These are phyloP conservation scores for Hypholoma sublateritium DNA, from an alignment of 768 basidiomycete genomes.

Conservation along the genomic window DNA sequence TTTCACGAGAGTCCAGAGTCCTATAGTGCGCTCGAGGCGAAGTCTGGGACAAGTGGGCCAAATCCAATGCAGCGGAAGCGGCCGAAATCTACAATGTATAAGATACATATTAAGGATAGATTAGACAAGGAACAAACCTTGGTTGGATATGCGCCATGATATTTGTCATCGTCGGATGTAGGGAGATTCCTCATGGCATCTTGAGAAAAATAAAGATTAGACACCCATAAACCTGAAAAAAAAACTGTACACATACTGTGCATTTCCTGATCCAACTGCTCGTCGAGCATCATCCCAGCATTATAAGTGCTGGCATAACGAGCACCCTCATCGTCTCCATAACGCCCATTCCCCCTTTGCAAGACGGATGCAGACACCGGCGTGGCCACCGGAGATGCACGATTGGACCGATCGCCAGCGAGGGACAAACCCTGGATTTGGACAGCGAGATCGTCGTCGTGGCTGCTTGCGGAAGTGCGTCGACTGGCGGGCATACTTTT, in stretches of 20 bases:
- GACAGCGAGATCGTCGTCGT: conserved; percentile 78
- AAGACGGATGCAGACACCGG: conserved; percentile 55
- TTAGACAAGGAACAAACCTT: conserved; percentile 45
- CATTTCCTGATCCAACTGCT: conserved; percentile 93
- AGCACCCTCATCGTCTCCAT: conserved; percentile 57
- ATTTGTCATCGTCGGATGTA: conserved; percentile 90
- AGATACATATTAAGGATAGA: background rate
- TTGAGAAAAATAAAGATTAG: conserved; percentile 28
- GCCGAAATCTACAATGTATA: conserved; percentile 60
- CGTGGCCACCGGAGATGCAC: conserved; percentile 55
- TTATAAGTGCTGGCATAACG: conserved; percentile 69
- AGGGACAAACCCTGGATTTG: conserved; percentile 75
- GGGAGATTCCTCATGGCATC: conserved; percentile 88
- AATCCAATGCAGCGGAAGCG: conserved; percentile 89
- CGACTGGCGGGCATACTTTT: conserved; percentile 94
- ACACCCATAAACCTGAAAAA: conserved; percentile 5
- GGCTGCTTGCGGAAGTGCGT: conserved; percentile 84
- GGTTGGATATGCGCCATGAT: conserved; percentile 55
- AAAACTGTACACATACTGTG: conserved; percentile 59
- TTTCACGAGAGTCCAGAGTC: conserved; percentile 58
- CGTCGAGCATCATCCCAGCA: conserved; percentile 88
- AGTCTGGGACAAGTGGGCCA: conserved; percentile 86
- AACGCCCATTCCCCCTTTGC: conserved; percentile 49
- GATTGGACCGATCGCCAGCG: conserved; percentile 57
- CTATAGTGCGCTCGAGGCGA: conserved; percentile 67